Base-by-base conservation (phyloP, 108 stramenopile species). In the Cylindrotheca fusiformis region DNA sequence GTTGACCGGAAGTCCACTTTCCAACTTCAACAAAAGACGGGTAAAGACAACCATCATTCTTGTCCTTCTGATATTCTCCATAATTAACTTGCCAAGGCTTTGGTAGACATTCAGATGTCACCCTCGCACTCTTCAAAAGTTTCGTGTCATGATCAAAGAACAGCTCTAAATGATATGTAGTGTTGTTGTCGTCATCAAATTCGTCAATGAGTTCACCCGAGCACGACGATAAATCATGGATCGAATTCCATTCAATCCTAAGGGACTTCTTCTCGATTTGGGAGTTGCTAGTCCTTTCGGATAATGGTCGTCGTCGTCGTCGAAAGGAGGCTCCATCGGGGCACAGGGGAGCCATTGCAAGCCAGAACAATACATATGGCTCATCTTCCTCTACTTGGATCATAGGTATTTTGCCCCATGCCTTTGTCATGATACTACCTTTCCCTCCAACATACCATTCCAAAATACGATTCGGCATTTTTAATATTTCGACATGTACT, bases 361-460 rank as follows among this genome's bases (percentile, higher is more conserved):
- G 21, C 58, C 58, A 59, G 19, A 59, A 45, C 2, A 59, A 45
- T 24, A 59, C 46, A 4, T 59, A 59, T 2, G 58, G 58, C 23
- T 59, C 58, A 5, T 59, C 58, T 59, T 59, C 58, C 23, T 59
- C 58, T 5, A 59, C 58, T 45, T 59, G 58, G 8, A 59, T 59
- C 58, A 59, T 21, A 22, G 58, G 58, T 4, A 27, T 18, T 4
- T 46, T 59, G 1, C 58, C 58, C n/a, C 21, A 44, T 18, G 36
- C 44, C 23, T 59, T 59, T 2, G 58, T 59, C 1, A 45, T 26
- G 1, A 27, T 59, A 44, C 19, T 25, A n/a, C 36, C 58, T 2
- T 59, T 2, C 0, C 58, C 58, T 46, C 46, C 8, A 1, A 41
- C 14, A 46, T 32, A 59, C 5, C 44, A 22, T 27, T 59, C 30